Conservation (phyloP, 2,329 filamentous ascomycete species). For the Trichophyton schoenleinii region DNA sequence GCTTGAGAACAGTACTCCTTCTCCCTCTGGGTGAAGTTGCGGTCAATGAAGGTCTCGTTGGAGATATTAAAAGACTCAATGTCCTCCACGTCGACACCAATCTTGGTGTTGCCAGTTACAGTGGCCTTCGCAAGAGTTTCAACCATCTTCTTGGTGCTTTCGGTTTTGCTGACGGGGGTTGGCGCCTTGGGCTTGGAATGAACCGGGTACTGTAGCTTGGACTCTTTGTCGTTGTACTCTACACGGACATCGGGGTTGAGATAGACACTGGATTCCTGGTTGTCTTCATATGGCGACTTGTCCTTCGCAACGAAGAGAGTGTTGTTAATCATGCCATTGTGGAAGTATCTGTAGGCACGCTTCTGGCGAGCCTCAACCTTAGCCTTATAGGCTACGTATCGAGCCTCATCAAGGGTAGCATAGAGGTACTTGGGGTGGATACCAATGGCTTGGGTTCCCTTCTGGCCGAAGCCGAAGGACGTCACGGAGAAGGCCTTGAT, state of each 20-base stretch:
- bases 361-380: slow-evolving; percentile 93
- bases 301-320: slow-evolving; percentile 92
- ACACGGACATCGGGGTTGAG: slow-evolving; percentile 90
- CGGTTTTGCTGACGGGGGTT: slow-evolving; percentile 39
- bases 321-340: slow-evolving; percentile 97
- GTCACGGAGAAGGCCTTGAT: slow-evolving; percentile 98
- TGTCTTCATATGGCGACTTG: slow-evolving; percentile 77
- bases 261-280: slow-evolving; percentile 75
- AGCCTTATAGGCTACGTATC: slow-evolving; percentile 67
- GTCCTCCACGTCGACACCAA: slow-evolving; percentile 89
- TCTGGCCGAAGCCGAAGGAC: slow-evolving; percentile 98
- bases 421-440: slow-evolving; percentile 94
- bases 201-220: slow-evolving; percentile 59
- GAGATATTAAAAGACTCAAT: slow-evolving; percentile 78
- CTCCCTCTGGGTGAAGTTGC: slow-evolving; percentile 82
- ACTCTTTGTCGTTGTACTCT: slow-evolving; percentile 70
- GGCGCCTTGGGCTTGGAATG: slow-evolving; percentile 50
- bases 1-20: slow-evolving; percentile 75
- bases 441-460: slow-evolving; percentile 94
- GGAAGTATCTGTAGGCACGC: slow-evolving; percentile 98
- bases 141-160: slow-evolving; percentile 61
- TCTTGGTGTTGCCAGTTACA: slow-evolving; percentile 53
- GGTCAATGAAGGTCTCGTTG: slow-evolving; percentile 85
- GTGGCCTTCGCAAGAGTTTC: slow-evolving; percentile 61
- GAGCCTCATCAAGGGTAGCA: slow-evolving; percentile 77